phyloP scores from a whole-genome alignment of 2,329 filamentous ascomycete genomes.

The Zymoseptoria brevis region DNA sequence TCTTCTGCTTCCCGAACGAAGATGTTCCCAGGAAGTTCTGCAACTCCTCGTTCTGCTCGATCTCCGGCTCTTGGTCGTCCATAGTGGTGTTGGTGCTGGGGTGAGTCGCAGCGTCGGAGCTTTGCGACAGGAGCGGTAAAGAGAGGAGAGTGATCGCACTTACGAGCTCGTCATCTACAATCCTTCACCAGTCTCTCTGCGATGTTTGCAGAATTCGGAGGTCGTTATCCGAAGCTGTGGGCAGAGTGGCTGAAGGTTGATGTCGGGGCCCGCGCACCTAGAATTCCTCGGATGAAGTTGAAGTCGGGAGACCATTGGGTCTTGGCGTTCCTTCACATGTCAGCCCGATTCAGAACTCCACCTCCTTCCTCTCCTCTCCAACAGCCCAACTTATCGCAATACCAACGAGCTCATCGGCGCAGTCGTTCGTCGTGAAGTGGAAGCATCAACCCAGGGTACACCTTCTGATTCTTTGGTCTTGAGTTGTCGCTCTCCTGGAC shows the following conservation, averaged over 20 bases:
- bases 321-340: neutral
- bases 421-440: too few species aligned
- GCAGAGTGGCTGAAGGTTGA: neutral
- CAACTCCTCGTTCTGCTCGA: constrained; percentile 57
- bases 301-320: neutral
- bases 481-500: too few species aligned
- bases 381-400: too few species aligned
- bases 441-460: too few species aligned
- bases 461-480: too few species aligned
- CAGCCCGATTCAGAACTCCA: too few species aligned
- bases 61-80: constrained; percentile 21
- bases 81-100: constrained; percentile 10
- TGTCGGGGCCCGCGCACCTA: neutral
- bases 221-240: neutral
- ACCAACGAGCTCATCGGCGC: too few species aligned
- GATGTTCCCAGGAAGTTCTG: constrained; percentile 69
- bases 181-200: neutral
- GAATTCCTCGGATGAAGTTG: neutral
- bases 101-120: neutral
- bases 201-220: too few species aligned
- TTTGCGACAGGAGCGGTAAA: too few species aligned
- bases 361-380: too few species aligned
- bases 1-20: constrained; percentile 76
- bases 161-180: constrained; percentile 7
- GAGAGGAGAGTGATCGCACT: constrained; percentile 13